phyloP scores from a whole-genome alignment of 345 rosid species.

The Gossypioides kirkii region DNA sequence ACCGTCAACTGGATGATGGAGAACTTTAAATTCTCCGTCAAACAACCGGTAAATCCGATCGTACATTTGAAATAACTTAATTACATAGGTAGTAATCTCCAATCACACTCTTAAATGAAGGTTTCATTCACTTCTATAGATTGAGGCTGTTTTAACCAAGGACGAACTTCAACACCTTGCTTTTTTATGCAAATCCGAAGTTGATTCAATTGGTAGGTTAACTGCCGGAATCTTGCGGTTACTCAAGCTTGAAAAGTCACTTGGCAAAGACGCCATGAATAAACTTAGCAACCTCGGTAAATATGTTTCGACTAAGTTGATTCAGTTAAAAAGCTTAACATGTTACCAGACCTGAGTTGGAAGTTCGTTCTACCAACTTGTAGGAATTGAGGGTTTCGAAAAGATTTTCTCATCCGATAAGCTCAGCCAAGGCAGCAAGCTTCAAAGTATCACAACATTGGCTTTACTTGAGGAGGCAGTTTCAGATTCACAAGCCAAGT shows the following conservation, averaged over 20 bases:
- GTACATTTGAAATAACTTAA: conserved; percentile 5
- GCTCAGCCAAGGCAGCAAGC: conserved; percentile 38
- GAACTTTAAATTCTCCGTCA: conserved; percentile 79
- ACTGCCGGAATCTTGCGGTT: conserved; percentile 78
- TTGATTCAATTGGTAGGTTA: conserved; percentile 85
- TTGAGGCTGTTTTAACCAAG: conserved; percentile 79
- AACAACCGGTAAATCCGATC: conserved; percentile 68
- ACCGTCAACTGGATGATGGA: conserved; percentile 71
- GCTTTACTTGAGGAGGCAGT: conserved; percentile 69
- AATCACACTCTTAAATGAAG: conserved; percentile 1
- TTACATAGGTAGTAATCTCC: conserved; percentile 7
- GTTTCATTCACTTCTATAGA: conserved; percentile 33
- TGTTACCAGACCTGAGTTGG: neutral
- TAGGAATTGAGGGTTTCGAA: conserved; percentile 86
- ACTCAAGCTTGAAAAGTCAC: conserved; percentile 72
- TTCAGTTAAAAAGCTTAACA: neutral
- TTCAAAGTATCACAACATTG: conserved; percentile 40
- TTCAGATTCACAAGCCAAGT: conserved; percentile 55
- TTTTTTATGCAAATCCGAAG: conserved; percentile 77
- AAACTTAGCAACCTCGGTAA: conserved; percentile 95
- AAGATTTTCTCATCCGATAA: conserved; percentile 60
- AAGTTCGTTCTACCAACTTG: conserved; percentile 10
- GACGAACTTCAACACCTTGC: conserved; percentile 86
- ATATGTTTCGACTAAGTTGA: neutral
- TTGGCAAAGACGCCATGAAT: conserved; percentile 73